Evolutionary conservation across 176 grass and related monocot genomes (phyloP), one percentile per base, ranked within the genome.

Genomic region (Carex pumila): DNA sequence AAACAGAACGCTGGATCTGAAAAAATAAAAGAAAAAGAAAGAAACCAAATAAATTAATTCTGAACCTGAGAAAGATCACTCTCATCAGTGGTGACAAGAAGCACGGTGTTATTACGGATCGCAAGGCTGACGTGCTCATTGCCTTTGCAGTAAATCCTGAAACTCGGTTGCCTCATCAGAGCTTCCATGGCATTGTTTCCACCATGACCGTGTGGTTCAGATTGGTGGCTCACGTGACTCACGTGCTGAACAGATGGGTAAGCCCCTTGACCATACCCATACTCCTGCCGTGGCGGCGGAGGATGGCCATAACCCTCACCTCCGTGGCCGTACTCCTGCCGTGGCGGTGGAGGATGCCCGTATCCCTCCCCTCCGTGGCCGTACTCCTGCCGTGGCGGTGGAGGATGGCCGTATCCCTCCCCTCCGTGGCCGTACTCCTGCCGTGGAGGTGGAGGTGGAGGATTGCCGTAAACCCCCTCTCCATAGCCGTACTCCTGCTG

Each of bases 161-260:
- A 62, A 15, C 43, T 83, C 0, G 80, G 80, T 30, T 83, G 80
- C 80, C 63, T 83, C 60, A 83, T 29, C 41, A 83, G 43, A 17
- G 18, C 15, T 22, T 47, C 61, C 57, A 52, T 30, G 43, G 80
- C 61, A 18, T 66, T 62, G 13, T 67, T 66, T 12, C 43, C 57
- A 15, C 80, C 21, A 66, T 31, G 11, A 10, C 32, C 61, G 6
- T 65, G 21, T 3, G 80, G 80, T 9, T 3, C 39, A 32, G 56
- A 14, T 12, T 83, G 39, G n/a, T 82, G 80, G 39, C 61, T 83
- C 80, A 65, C 57, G n/a, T 81, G 59, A 13, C 79, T 81, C 39
- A 82, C 80, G 62, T 83, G 80, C 39, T 68, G 59, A 14, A 67
- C 80, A 83, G 61, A 19, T 25, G 32, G 57, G 58, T 81, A 81